Percentiles rank a stretch among this genome's conserved stretches.
phyloP scores from a whole-genome alignment of 352 stramenopile genomes.

The Pythium volutum region DNA sequence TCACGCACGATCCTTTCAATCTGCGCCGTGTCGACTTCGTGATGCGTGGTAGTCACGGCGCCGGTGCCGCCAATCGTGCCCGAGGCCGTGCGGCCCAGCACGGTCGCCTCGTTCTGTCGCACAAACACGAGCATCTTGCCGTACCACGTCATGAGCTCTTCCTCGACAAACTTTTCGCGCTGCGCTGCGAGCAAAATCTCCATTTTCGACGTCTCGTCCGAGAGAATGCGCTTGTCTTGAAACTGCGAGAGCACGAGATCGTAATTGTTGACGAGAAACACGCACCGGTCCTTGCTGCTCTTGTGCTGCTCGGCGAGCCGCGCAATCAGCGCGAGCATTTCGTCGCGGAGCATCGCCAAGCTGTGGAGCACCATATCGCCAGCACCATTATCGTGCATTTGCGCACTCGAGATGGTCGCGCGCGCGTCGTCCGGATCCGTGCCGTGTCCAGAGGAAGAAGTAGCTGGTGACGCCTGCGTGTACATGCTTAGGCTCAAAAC shows the following conservation, averaged over 20 bases:
- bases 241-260: conserved; percentile 95
- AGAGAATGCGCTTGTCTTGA: conserved; percentile 91
- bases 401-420: conserved; percentile 47
- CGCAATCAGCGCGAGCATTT: conserved; percentile 73
- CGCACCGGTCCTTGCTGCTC: conserved; percentile 91
- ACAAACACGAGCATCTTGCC: conserved; percentile 98
- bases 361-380: conserved; percentile 95
- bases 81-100: conserved; percentile 43
- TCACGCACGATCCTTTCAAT: conserved; percentile 94
- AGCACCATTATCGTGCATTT: conserved; percentile 80
- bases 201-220: conserved; percentile 94
- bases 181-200: conserved; percentile 92
- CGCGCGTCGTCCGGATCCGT: conserved; percentile 25
- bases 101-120: conserved; percentile 90
- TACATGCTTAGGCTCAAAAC: conserved; percentile 91
- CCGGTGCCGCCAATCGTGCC: conserved; percentile 17
- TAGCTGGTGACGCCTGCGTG: conserved; percentile 42
- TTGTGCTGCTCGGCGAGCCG: conserved; percentile 91
- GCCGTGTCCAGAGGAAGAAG: conserved; percentile 9
- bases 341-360: conserved; percentile 76
- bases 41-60: conserved; percentile 1
- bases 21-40: conserved; percentile 83
- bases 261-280: conserved; percentile 99
- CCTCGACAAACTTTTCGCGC: conserved; percentile 96
- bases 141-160: conserved; percentile 93